Percentiles rank a stretch among this genome's conserved stretches.
phyloP scores from a whole-genome alignment of 2,329 filamentous ascomycete genomes.

The Colletotrichum shisoi region DNA sequence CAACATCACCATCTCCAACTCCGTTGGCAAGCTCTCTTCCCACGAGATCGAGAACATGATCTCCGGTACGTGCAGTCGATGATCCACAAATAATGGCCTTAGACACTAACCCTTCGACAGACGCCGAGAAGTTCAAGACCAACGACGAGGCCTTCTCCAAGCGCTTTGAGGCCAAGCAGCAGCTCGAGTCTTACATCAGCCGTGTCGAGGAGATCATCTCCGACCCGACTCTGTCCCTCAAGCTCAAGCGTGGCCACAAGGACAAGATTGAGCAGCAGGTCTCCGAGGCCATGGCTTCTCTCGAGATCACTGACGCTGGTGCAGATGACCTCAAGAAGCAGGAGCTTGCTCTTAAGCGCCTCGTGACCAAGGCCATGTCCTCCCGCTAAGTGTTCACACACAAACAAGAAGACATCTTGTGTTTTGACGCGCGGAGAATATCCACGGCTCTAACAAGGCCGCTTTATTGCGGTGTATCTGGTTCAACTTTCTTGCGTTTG shows the following conservation, averaged over 20 bases:
- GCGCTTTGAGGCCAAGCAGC: constrained; percentile 98
- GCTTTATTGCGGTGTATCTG: constrained; percentile 43
- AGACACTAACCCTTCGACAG: constrained; percentile 50
- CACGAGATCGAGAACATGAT: constrained; percentile 98
- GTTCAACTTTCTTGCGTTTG: constrained; percentile 40
- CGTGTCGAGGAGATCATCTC: constrained; percentile 99
- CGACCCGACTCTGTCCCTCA: constrained; percentile 92
- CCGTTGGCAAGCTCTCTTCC: constrained; percentile 95
- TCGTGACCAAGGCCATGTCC: constrained; percentile 98
- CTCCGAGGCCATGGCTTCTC: constrained; percentile 95
- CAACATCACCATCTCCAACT: constrained; percentile 99
- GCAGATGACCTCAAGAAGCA: constrained; percentile 99
- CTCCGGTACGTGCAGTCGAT: constrained; percentile 63
- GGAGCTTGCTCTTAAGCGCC: constrained; percentile 95
- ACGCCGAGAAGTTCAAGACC: constrained; percentile 98
- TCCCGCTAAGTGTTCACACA: constrained; percentile 70
- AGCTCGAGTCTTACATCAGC: constrained; percentile 98
- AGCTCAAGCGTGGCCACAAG: constrained; percentile 99
- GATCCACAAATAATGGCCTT: constrained; percentile 39
- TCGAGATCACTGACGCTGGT: constrained; percentile 90
- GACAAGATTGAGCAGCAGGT: constrained; percentile 99
- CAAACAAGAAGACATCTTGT: constrained; percentile 17
- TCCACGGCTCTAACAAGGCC: constrained; percentile 39
- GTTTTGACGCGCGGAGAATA: constrained; percentile 20
- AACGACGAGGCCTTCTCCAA: constrained; percentile 99